Conservation (phyloP, 306 rosid genomes). For the Prunus davidiana region DNA sequence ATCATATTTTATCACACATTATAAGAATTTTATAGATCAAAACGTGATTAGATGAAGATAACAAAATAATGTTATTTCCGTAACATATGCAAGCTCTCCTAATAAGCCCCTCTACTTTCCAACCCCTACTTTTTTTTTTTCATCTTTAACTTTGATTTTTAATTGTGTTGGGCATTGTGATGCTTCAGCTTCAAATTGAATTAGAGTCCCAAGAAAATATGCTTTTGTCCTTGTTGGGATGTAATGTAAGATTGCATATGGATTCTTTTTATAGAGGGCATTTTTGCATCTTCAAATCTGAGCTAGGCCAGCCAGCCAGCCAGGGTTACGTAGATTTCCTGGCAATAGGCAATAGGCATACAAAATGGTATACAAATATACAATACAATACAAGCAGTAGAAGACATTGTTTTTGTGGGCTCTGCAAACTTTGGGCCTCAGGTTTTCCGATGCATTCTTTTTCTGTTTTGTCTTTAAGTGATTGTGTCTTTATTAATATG, state of each 20-base stretch:
- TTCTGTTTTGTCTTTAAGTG: background rate
- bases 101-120: no score
- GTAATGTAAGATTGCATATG: slow-evolving; percentile 3
- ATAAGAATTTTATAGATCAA: fast-evolving
- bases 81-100: no score
- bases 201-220: slow-evolving; percentile 2
- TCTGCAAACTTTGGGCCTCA: background rate
- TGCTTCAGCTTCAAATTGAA: background rate
- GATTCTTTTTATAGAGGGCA: background rate
- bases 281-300: background rate
- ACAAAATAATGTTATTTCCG: no score
- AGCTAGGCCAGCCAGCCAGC: background rate
- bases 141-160: background rate
- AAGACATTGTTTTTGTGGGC: background rate
- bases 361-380: background rate
- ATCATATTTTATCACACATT: no score
- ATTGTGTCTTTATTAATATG: background rate
- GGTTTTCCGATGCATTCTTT: background rate
- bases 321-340: background rate
- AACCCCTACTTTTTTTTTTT: no score
- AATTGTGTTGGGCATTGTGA: background rate
- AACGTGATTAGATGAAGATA: no score
- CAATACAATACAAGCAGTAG: slow-evolving; percentile 5
- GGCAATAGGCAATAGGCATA: background rate
- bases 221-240: background rate